A percentile compares a stretch with the other conserved stretches of the same genome.
Conservation (phyloP, 371 early-diverging fungal species). For the Cokeromyces recurvatus region DNA sequence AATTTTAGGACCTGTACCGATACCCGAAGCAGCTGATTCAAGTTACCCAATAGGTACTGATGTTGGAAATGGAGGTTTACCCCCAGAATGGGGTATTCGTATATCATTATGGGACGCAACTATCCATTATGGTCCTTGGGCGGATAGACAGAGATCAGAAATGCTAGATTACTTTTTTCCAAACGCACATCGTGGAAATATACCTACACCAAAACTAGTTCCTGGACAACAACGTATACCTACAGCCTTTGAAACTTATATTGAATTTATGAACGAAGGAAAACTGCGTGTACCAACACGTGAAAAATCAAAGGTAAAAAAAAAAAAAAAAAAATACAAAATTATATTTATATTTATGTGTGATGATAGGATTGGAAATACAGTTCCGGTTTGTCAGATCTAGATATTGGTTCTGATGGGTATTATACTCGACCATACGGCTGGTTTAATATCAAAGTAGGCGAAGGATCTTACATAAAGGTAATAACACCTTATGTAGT, state of each 20-base stretch:
- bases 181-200: constrained; percentile 51
- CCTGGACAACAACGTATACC: constrained; percentile 59
- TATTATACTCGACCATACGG: constrained; percentile 65
- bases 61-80: constrained; percentile 57
- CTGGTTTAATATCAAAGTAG: constrained; percentile 73
- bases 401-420: constrained; percentile 40
- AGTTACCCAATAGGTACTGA: constrained; percentile 33
- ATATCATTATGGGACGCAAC: constrained; percentile 56
- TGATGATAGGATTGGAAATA: constrained; percentile 77
- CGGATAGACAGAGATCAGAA: constrained; percentile 67
- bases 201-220: constrained; percentile 40
- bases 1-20: constrained; percentile 49
- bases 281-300: constrained; percentile 65
- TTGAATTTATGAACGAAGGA: constrained; percentile 63
- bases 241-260: constrained; percentile 56
- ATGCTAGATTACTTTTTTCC: constrained; percentile 83
- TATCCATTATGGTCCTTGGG: constrained; percentile 84
- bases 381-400: constrained; percentile 22
- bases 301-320: constrained; percentile 76
- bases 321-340: too few species aligned
- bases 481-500: constrained; percentile 60
- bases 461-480: constrained; percentile 48
- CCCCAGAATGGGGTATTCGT: constrained; percentile 75
- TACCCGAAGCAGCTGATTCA: constrained; percentile 11
- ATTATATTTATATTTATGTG: too few species aligned